Conservation (phyloP, 2,329 filamentous ascomycete genomes). For the Fusarium floridanum region DNA sequence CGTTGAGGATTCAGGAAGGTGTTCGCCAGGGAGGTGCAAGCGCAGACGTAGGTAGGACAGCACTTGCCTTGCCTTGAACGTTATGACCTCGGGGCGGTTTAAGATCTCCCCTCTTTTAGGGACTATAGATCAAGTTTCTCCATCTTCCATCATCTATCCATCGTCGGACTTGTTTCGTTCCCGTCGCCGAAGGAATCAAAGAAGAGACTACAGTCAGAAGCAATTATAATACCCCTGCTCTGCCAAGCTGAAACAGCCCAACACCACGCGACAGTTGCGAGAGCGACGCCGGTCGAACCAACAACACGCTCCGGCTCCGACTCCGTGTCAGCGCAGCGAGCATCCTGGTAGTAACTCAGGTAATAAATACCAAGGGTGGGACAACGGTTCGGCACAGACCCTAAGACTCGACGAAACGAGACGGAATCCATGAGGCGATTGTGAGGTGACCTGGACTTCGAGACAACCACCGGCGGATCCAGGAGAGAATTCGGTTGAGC, state of each 20-base stretch:
- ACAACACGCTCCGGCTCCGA: not conserved
- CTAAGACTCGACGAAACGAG: constrained; percentile 8
- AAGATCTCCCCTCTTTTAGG: constrained; percentile 15
- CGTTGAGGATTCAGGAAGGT: constrained; percentile 16
- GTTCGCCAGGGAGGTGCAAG: constrained; percentile 31
- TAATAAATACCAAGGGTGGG: constrained; percentile 24
- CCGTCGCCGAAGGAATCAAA: not conserved
- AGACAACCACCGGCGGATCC: constrained; percentile 5
- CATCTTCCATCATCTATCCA: not conserved
- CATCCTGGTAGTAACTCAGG: constrained; percentile 25
- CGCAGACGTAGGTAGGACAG: constrained; percentile 4
- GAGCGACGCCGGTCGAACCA: constrained; percentile 1
- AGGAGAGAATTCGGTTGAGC: constrained; percentile 5
- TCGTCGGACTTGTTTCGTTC: not conserved
- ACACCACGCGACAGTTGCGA: constrained; percentile 16
- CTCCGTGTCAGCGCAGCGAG: constrained; percentile 11
- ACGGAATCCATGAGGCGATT: constrained; percentile 34
- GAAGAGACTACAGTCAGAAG: not conserved
- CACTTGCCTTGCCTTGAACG: constrained; percentile 17
- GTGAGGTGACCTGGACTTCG: constrained; percentile 20
- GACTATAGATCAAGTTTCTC: constrained; percentile 7
- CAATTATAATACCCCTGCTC: constrained; percentile 13
- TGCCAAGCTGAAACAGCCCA: constrained; percentile 36
- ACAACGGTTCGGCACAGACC: constrained; percentile 19
- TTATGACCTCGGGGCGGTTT: constrained; percentile 22